Evolutionary conservation across 768 basidiomycete genomes (phyloP), one percentile per base, ranked within the genome.

Genomic region (Holtermannia corniformis): DNA sequence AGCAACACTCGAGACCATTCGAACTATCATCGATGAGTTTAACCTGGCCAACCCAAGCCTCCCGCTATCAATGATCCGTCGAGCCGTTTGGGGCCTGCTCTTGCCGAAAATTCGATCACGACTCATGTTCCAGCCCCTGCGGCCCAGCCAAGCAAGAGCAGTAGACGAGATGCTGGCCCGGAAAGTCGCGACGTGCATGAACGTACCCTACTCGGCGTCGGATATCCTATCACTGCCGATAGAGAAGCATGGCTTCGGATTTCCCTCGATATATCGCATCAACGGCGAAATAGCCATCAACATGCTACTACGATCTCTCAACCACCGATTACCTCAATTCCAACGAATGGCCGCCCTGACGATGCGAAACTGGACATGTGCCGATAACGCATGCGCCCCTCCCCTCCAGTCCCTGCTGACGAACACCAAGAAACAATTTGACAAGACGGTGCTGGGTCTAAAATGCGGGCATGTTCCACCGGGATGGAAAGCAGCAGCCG

Each of bases 281-380:
- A 59, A 59, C 47, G 58, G 50, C n/a, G 47, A 53, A 21, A 10
- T 59, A 2, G 54, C 58, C 4, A 47, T 55, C 19, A 37, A 2
- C 3, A 3, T 20, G 3, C 1, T 59, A 7, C 43, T 59, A 10
- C 49, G 58, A 4, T 19, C 44, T 11, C 28, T 59, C 4, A 59
- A 59, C 37, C 58, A 59, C 44, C 54, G n/a, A n/a, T n/a, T 59
- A 20, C n/a, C 48, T 2, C 12, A 24, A 2, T 48, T 55, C 20
- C 20, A 28, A 14, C 42, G 10, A 3, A 51, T 55, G 41, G 57
- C 53, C 13, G 7, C 4, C 41, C 47, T 59, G 10, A 51, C 44
- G 20, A n/a, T 51, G 13, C 53, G 49, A 4, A 55, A 59, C 44
- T 56, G 49, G 49, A 12, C 19, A 14, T 59, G 57, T 41, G 2